Base-by-base conservation (phyloP, 129 eudicot species). In the Heracleum sosnowskyi region DNA sequence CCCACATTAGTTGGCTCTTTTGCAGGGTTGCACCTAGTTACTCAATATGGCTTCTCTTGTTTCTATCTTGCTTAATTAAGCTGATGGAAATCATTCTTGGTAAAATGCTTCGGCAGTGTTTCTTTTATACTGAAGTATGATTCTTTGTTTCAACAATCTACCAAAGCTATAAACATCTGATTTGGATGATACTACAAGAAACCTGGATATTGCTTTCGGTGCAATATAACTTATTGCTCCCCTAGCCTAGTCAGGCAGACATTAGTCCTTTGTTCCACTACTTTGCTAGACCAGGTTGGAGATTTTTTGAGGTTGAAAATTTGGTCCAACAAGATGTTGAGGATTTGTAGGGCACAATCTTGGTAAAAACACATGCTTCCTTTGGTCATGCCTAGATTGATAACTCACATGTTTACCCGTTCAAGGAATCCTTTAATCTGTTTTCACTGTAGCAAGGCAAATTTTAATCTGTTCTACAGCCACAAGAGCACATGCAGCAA, bases 321-420 rank as follows among this genome's bases (percentile, higher is more conserved):
- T 24, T 39, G 31, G 75, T 71, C 75, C 49, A 71, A 11, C 75
- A 71, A 39, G 3, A 71, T 71, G 17, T 71, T 71, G 75, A 39
- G 49, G 47, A 39, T 71, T 20, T 15, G 16, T 12, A 36, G 46
- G 28, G 74, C 44, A 35, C 46, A 69, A 22, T 44, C 74, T 69
- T n/a, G 74, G 45, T 69, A 44, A 15, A 69, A 42, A 35, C 35
- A 69, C 4, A 18, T 44, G 0, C 37, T 69, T 4, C 47, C 47
- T 44, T 44, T 44, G 47, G 47, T 42, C 11, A 44, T 44, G 47
- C 47, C 47, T 44, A 44, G 47, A 11, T 44, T 29, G 16, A 35
- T 69, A 4, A 34, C 12, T 7, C 2, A 0, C 45, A 42, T 42
- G 11, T 7, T 42, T 42, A n/a, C 11, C 45, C 12, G 9, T 7